Conservation (phyloP, 2,329 filamentous ascomycete genomes). For the Trichoderma sp. region DNA sequence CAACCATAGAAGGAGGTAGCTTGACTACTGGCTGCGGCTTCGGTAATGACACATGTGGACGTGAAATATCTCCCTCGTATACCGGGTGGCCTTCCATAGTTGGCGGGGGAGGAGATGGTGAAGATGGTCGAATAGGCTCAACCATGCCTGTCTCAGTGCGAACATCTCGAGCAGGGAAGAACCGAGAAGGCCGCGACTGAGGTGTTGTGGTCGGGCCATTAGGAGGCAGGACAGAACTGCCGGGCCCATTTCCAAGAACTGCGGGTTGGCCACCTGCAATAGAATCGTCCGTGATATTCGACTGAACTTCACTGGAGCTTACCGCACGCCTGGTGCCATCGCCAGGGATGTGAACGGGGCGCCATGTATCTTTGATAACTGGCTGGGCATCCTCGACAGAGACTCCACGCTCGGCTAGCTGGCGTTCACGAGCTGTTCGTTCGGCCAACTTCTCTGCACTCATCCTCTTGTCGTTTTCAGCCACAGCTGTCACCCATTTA, state of each 20-base stretch:
- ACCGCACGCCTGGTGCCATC: slow-evolving; percentile 35
- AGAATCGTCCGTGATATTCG: slow-evolving; percentile 27
- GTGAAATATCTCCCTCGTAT: slow-evolving; percentile 62
- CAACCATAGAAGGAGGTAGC: slow-evolving; percentile 59
- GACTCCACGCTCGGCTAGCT: slow-evolving; percentile 44
- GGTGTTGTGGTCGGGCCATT: slow-evolving; percentile 37
- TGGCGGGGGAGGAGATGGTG: slow-evolving; percentile 70
- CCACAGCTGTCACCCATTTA: slow-evolving; percentile 43
- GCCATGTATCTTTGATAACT: slow-evolving; percentile 54
- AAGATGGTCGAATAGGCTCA: slow-evolving; percentile 47
- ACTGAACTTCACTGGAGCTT: slow-evolving; percentile 29
- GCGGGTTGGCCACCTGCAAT: slow-evolving; percentile 26
- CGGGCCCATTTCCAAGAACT: slow-evolving; percentile 29
- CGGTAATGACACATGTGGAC: slow-evolving; percentile 68
- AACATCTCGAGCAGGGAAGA: slow-evolving; percentile 57
- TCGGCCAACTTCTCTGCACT: slow-evolving; percentile 39
- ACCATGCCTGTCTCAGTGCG: slow-evolving; percentile 40
- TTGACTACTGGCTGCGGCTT: slow-evolving; percentile 73
- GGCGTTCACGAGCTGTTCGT: slow-evolving; percentile 42
- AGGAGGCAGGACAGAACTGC: slow-evolving; percentile 28
- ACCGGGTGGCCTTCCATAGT: slow-evolving; percentile 68
- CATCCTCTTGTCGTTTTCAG: slow-evolving; percentile 47
- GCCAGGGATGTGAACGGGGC: slow-evolving; percentile 40
- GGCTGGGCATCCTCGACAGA: slow-evolving; percentile 45
- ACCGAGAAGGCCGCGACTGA: slow-evolving; percentile 54